Conservation (phyloP, 148 eudicot species). For the Selenicereus undatus region DNA sequence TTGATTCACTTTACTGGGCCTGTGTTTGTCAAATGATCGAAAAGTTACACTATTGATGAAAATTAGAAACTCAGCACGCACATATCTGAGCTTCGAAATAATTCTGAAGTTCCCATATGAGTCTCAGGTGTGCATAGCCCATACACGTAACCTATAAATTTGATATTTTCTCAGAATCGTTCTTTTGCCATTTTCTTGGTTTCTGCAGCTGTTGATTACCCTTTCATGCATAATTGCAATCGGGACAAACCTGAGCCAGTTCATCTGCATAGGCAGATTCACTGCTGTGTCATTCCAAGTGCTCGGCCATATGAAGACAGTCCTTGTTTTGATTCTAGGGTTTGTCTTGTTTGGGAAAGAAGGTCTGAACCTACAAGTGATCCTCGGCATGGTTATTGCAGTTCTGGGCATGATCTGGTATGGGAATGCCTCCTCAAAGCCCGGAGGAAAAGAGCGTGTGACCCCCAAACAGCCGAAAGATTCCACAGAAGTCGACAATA, state of each 20-base stretch:
- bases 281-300: slow-evolving; percentile 87
- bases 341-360: slow-evolving; percentile 76
- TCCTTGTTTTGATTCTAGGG: slow-evolving; percentile 80
- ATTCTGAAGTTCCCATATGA: background rate
- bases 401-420: slow-evolving; percentile 89
- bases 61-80: no score
- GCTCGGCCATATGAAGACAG: slow-evolving; percentile 88
- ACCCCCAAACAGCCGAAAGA: slow-evolving; percentile 54
- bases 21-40: no score
- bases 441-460: slow-evolving; percentile 80
- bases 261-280: slow-evolving; percentile 89
- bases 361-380: slow-evolving; percentile 74
- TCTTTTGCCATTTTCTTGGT: background rate
- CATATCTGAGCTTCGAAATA: no score
- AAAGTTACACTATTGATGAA: no score
- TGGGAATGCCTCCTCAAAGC: slow-evolving; percentile 77
- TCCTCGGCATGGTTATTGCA: slow-evolving; percentile 76
- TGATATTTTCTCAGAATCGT: background rate
- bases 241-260: slow-evolving; percentile 90
- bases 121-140: background rate
- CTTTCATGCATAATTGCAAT: slow-evolving; percentile 80
- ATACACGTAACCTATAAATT: background rate
- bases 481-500: slow-evolving; percentile 40
- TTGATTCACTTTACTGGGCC: no score
- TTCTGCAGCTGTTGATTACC: slow-evolving; percentile 51